Conservation (phyloP, 176 grass and related monocot species). For the Puccinellia tenuiflora region DNA sequence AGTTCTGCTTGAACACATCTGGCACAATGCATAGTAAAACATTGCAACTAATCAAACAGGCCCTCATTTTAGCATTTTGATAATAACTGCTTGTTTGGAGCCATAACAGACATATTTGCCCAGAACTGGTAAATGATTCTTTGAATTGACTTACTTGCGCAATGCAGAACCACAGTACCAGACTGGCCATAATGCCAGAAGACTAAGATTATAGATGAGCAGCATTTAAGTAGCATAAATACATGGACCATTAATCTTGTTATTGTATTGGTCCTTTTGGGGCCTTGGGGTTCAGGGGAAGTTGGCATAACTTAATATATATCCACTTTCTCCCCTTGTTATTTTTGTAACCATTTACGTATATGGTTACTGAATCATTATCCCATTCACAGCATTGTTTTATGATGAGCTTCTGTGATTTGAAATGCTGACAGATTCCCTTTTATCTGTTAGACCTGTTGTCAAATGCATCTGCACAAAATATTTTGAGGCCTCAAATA, state of each 20-base stretch:
- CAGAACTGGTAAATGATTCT: neutral
- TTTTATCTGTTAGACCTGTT: neutral
- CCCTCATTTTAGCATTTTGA: neutral
- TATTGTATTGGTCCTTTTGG: neutral
- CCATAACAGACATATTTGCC: neutral
- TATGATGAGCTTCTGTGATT: neutral
- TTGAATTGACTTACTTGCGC: neutral
- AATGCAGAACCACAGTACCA: neutral
- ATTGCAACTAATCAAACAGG: neutral
- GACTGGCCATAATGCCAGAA: neutral
- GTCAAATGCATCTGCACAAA: neutral
- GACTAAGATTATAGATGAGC: neutral
- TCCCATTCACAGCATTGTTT: neutral
- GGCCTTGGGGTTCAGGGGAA: neutral
- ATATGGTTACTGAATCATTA: neutral
- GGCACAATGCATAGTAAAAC: neutral
- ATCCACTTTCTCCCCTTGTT: neutral
- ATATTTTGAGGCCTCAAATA: neutral
- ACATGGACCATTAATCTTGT: neutral
- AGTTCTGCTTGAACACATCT: neutral
- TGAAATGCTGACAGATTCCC: neutral
- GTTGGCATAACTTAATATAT: neutral
- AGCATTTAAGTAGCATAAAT: neutral
- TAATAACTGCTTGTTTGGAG: neutral
- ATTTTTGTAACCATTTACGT: neutral